Percentiles rank a stretch among this genome's conserved stretches.
Conservation (phyloP, 441 rosid genomes). For the Arabidopsis hybrid region DNA sequence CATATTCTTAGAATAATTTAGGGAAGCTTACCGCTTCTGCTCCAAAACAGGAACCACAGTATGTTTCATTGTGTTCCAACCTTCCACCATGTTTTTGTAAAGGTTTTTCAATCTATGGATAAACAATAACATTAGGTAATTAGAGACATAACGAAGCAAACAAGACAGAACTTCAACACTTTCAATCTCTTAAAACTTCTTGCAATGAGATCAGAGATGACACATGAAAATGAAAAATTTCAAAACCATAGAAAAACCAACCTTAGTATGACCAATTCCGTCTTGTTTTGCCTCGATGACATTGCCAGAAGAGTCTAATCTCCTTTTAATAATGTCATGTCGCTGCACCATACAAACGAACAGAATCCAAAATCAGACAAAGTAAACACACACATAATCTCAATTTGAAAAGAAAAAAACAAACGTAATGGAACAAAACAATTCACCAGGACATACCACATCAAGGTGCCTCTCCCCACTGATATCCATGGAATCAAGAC, state of each 20-base stretch:
- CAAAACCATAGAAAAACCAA: conserved; percentile 27
- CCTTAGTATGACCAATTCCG: conserved; percentile 69
- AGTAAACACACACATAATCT: background rate
- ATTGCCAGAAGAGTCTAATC: conserved; percentile 59
- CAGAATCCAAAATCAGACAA: conserved; percentile 11
- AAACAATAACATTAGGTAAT: background rate
- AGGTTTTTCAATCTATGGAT: conserved; percentile 82
- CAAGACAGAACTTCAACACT: background rate
- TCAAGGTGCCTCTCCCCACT: conserved; percentile 96
- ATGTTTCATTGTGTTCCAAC: conserved; percentile 95
- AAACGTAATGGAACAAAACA: background rate
- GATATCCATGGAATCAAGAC: conserved; percentile 96
- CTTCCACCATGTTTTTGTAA: conserved; percentile 98
- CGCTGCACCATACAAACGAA: conserved; percentile 41
- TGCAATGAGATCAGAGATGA: background rate
- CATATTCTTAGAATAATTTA: background rate
- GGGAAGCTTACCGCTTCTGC: conserved; percentile 68
- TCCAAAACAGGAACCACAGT: conserved; percentile 97
- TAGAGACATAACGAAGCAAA: background rate
- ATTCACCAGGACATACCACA: conserved; percentile 61
- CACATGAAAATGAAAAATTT: conserved; percentile 8
- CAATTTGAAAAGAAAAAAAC: background rate
- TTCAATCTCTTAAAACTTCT: conserved; percentile 20
- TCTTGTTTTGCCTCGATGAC: conserved; percentile 58
- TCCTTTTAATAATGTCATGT: conserved; percentile 62